These are phyloP conservation scores for Vanderwaltozyma polyspora DNA, from an alignment of 805 yeast species.

Conservation along the genomic window DNA sequence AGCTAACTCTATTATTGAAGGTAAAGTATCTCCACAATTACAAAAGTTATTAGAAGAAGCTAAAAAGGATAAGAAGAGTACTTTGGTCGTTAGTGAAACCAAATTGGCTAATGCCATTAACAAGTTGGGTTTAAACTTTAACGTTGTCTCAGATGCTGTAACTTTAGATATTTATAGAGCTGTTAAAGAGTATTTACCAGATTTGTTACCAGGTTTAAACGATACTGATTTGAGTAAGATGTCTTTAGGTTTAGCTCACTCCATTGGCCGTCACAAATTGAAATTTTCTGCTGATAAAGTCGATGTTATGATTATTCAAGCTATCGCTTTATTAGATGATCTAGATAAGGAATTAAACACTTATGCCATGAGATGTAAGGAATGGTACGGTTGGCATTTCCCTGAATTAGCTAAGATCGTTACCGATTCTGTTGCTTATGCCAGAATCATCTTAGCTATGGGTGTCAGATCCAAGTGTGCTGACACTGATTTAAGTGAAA, in stretches of 20 bases:
- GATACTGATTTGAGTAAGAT: conserved; percentile 79
- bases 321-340: conserved; percentile 92
- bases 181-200: conserved; percentile 87
- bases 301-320: conserved; percentile 98
- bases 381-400: conserved; percentile 99
- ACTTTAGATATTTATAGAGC: conserved; percentile 92
- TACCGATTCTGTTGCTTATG: conserved; percentile 90
- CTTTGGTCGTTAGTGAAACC: conserved; percentile 86
- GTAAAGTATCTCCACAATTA: conserved; percentile 81
- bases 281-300: conserved; percentile 97
- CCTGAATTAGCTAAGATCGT: conserved; percentile 98
- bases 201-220: conserved; percentile 82
- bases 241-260: conserved; percentile 98
- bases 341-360: conserved; percentile 96
- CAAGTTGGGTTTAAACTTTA: conserved; percentile 79
- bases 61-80: conserved; percentile 71
- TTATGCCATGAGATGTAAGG: conserved; percentile 97
- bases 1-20: conserved; percentile 84
- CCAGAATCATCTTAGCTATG: conserved; percentile 87
- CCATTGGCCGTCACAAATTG: conserved; percentile 95
- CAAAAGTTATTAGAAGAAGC: conserved; percentile 64
- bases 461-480: conserved; percentile 87
- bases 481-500: conserved; percentile 79
- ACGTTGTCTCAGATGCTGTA: conserved; percentile 89
- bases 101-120: conserved; percentile 94